phyloP scores from a whole-genome alignment of 1,284 basidiomycete genomes.

The Rhodofomes roseus region DNA sequence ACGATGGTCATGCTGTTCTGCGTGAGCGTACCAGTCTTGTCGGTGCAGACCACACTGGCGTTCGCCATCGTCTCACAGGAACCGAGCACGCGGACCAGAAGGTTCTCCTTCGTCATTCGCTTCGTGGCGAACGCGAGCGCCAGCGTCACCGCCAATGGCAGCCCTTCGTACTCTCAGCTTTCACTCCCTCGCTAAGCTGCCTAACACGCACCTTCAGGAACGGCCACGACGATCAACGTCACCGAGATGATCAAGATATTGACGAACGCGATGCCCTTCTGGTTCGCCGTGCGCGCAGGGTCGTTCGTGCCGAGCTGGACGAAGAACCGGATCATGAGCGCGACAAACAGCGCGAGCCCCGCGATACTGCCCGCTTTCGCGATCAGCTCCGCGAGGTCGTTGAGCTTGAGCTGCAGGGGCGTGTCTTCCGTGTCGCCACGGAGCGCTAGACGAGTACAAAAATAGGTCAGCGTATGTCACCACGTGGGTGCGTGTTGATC shows the following conservation, averaged over 20 bases:
- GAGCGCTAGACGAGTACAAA: constrained; percentile 47
- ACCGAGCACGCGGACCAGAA: constrained; percentile 92
- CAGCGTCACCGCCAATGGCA: constrained; percentile 94
- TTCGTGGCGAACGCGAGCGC: constrained; percentile 97
- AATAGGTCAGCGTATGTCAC: constrained; percentile 1
- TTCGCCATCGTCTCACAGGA: constrained; percentile 99
- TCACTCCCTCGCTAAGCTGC: background rate
- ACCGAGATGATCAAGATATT: constrained; percentile 94
- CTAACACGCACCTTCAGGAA: constrained; percentile 75
- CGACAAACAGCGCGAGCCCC: constrained; percentile 79
- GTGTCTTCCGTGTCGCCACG: constrained; percentile 83
- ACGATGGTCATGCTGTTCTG: constrained; percentile 96
- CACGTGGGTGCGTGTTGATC: constrained; percentile 3
- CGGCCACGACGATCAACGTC: constrained; percentile 94
- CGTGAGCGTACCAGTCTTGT: constrained; percentile 93
- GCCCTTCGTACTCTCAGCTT: constrained; percentile 42
- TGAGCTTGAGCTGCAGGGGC: constrained; percentile 93
- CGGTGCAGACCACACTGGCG: constrained; percentile 93
- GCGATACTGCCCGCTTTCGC: constrained; percentile 86
- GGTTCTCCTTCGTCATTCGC: constrained; percentile 92
- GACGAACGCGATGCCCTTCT: constrained; percentile 91
- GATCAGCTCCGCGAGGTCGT: constrained; percentile 89
- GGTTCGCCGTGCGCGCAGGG: constrained; percentile 62
- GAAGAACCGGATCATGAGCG: constrained; percentile 94
- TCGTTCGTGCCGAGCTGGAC: constrained; percentile 70